Evolutionary conservation across 2,329 filamentous ascomycete species (phyloP).

Genomic region (Sporothrix inflata): DNA sequence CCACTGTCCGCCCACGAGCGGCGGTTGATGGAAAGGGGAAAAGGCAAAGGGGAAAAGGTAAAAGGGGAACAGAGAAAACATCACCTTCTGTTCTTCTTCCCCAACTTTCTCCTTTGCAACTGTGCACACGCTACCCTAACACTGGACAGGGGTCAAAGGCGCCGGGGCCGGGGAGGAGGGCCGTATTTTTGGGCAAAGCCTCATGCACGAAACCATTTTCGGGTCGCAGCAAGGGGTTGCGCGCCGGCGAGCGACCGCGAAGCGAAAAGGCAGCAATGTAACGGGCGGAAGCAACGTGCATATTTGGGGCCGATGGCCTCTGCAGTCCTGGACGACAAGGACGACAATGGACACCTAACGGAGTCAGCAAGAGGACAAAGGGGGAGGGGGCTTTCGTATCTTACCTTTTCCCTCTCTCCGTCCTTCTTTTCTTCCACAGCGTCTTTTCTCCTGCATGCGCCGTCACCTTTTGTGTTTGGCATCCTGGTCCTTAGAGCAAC

Average conservation of each 20-base stretch:
- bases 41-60: not conserved
- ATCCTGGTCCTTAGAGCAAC: constrained; percentile 12
- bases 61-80: not conserved
- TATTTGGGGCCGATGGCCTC: not conserved
- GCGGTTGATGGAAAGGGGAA: not conserved
- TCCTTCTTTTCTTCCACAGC: not conserved
- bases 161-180: constrained; percentile 30
- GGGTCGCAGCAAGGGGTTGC: constrained; percentile 18
- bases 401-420: no score
- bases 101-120: not conserved
- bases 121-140: constrained; percentile 5
- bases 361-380: not conserved
- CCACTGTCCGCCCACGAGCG: not conserved
- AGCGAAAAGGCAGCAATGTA: constrained; percentile 3
- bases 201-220: constrained; percentile 28
- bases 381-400: not conserved
- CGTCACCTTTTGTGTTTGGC: constrained; percentile 21
- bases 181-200: constrained; percentile 25
- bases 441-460: not conserved
- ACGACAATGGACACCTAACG: not conserved
- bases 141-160: constrained; percentile 15
- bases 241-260: not conserved
- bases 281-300: not conserved
- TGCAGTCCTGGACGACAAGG: not conserved
- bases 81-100: not conserved